Percentiles rank a stretch among this genome's conserved stretches.
phyloP scores from a whole-genome alignment of 805 yeast species.

The Wickerhamomyces bisporus region DNA sequence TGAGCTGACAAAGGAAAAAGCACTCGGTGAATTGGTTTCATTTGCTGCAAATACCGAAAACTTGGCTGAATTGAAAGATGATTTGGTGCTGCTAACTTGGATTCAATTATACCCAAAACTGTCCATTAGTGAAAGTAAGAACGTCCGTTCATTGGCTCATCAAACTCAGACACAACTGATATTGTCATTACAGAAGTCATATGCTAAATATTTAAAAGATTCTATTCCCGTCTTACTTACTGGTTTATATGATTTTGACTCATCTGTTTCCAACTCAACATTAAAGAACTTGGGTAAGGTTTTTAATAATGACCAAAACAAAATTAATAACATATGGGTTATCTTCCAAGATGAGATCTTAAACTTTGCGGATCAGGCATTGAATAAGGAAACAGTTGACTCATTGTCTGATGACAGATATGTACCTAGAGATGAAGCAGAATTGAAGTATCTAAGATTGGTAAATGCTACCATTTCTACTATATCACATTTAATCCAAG shows the following conservation, averaged over 20 bases:
- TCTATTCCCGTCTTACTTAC: conserved; percentile 69
- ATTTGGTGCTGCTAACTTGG: conserved; percentile 58
- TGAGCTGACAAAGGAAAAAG: conserved; percentile 79
- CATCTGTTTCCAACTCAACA: conserved; percentile 50
- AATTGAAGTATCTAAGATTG: conserved; percentile 56
- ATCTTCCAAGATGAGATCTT: conserved; percentile 53
- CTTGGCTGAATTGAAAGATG: conserved; percentile 37
- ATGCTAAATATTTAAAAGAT: conserved; percentile 62
- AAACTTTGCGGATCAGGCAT: conserved; percentile 45
- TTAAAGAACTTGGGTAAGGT: conserved; percentile 40
- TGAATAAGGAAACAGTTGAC: conserved; percentile 52
- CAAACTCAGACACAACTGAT: conserved; percentile 57
- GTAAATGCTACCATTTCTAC: conserved; percentile 45
- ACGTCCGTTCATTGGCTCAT: conserved; percentile 59
- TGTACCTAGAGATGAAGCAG: conserved; percentile 59
- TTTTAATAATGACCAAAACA: conserved; percentile 52
- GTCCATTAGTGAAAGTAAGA: conserved; percentile 63
- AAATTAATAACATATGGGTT: conserved; percentile 54
- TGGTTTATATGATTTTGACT: conserved; percentile 69
- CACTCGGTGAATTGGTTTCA: conserved; percentile 49
- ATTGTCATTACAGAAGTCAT: conserved; percentile 44
- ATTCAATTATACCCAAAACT: conserved; percentile 79
- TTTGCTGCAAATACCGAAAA: conserved; percentile 20
- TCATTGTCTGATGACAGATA: conserved; percentile 74
- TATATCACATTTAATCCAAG: conserved; percentile 31